These are phyloP conservation scores for Leishmania tarentolae DNA, from an alignment of 208 protist genomes.

Conservation along the genomic window DNA sequence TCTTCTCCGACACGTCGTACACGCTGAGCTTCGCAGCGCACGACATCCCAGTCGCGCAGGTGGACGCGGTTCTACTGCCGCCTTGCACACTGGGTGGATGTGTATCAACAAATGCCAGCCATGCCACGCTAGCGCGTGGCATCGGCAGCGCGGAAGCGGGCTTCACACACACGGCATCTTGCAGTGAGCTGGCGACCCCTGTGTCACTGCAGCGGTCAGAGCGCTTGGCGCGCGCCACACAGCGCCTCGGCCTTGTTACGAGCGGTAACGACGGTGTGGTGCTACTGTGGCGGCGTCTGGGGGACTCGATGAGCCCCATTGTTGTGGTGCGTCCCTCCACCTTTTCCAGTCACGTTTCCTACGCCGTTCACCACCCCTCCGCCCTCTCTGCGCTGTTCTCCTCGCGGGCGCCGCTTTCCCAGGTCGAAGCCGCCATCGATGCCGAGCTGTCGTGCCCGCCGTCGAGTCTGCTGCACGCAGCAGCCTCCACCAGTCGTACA, in stretches of 20 bases:
- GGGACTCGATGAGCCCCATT: slow-evolving; percentile 31
- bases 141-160: not conserved
- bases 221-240: slow-evolving; percentile 31
- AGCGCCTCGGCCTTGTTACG: slow-evolving; percentile 71
- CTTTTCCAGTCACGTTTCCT: slow-evolving; percentile 34
- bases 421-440: slow-evolving; percentile 22
- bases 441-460: slow-evolving; percentile 29
- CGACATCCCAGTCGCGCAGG: slow-evolving; percentile 53
- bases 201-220: not conserved
- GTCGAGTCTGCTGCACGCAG: slow-evolving; percentile 31
- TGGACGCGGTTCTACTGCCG: slow-evolving; percentile 48
- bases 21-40: slow-evolving; percentile 76
- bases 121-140: not conserved
- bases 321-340: slow-evolving; percentile 23
- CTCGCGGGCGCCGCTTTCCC: slow-evolving; percentile 5
- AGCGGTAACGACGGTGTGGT: slow-evolving; percentile 49
- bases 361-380: slow-evolving; percentile 34
- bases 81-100: slow-evolving; percentile 19
- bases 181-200: not conserved
- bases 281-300: slow-evolving; percentile 57
- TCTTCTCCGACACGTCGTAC: slow-evolving; percentile 77
- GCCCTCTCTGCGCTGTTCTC: slow-evolving; percentile 29
- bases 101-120: not conserved
- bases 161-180: not conserved
- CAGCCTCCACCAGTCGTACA: slow-evolving; percentile 19